A percentile compares a stretch with the other conserved stretches of the same genome.
phyloP scores from a whole-genome alignment of 139 green algal species.

The Tetraselmis chui region DNA sequence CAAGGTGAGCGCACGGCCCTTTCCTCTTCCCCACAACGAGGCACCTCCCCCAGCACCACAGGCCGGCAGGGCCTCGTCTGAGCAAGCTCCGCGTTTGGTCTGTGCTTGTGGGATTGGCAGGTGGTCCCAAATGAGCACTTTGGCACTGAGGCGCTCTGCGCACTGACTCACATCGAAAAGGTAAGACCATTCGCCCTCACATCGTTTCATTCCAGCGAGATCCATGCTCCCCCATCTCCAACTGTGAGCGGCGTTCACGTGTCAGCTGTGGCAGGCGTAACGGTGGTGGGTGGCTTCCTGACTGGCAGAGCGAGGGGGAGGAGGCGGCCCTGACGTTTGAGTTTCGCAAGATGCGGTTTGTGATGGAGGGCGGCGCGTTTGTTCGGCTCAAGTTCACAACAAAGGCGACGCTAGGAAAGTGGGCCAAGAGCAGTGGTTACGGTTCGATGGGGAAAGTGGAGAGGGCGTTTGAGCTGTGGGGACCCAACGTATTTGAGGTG shows the following conservation, averaged over 20 bases:
- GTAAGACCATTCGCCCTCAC: neutral
- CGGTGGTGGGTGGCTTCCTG: neutral
- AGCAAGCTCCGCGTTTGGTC: too few species aligned
- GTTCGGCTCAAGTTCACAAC: conserved; percentile 59
- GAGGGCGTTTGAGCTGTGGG: conserved; percentile 52
- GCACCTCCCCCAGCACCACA: too few species aligned
- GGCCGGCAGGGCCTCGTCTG: too few species aligned
- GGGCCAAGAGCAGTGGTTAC: conserved; percentile 34
- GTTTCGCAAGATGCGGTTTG: conserved; percentile 71
- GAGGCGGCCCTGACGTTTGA: conserved; percentile 60
- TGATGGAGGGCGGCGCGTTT: conserved; percentile 51
- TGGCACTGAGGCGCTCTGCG: neutral
- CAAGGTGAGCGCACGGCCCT: conserved; percentile 11
- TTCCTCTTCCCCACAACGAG: too few species aligned
- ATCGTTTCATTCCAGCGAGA: neutral
- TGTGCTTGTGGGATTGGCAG: too few species aligned
- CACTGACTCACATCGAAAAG: neutral
- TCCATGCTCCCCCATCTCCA: neutral
- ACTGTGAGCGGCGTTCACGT: neutral
- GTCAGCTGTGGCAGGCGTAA: neutral
- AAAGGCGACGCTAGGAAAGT: conserved; percentile 51
- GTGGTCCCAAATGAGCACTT: neutral
- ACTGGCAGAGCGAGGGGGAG: conserved; percentile 9
- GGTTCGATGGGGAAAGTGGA: conserved; percentile 32
- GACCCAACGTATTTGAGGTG: conserved; percentile 63